A percentile compares a stretch with the other conserved stretches of the same genome.
Conservation (phyloP, 345 rosid genomes). For the Eucalyptus regnans region DNA sequence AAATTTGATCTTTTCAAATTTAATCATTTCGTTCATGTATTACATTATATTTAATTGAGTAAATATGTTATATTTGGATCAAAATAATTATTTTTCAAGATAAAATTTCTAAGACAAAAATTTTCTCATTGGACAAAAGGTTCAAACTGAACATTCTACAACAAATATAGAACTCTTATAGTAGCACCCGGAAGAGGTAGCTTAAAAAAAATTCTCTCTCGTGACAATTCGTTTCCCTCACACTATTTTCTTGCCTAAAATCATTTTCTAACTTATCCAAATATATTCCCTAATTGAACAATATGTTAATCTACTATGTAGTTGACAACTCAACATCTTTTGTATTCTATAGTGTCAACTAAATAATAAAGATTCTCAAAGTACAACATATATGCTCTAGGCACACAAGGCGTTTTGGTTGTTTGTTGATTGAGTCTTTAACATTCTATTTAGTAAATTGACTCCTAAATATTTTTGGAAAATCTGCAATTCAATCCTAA, state of each 20-base stretch:
- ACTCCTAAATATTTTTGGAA: neutral
- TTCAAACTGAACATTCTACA: neutral
- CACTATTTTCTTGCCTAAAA: neutral
- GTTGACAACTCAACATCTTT: neutral
- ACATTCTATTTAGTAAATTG: neutral
- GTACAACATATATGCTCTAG: neutral
- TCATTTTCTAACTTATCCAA: neutral
- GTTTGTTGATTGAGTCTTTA: neutral
- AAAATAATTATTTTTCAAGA: neutral
- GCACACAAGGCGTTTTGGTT: neutral
- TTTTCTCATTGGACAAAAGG: neutral
- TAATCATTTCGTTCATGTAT: neutral
- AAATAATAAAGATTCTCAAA: neutral
- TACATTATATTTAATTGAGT: neutral
- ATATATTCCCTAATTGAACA: neutral
- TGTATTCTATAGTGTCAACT: neutral
- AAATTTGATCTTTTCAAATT: neutral
- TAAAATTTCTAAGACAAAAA: neutral
- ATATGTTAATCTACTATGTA: neutral
- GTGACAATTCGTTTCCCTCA: neutral
- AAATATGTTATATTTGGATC: neutral
- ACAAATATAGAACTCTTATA: neutral
- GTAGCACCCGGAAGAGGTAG: neutral
- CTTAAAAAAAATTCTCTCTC: too few species aligned
- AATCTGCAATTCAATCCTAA: neutral